Base-by-base conservation (phyloP, 192 early-diverging fungal genomes). In the Coemansia sp. region DNA sequence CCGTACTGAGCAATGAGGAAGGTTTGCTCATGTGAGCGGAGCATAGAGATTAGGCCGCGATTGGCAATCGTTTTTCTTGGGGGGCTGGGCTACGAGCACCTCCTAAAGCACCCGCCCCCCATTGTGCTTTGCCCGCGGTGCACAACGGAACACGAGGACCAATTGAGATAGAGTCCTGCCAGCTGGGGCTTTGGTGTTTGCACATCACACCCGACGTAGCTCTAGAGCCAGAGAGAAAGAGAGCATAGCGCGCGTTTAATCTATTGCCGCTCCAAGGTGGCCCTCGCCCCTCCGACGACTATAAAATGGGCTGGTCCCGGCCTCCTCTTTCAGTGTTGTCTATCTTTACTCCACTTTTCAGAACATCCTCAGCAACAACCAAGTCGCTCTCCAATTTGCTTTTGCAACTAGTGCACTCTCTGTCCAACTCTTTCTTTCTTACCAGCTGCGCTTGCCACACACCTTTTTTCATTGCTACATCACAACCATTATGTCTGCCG, bases 401-500 rank as follows among this genome's bases (percentile, higher is more conserved):
- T 35, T 34, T 7, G 18, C 56, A 58, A n/a, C 56, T 18, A 58
- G 8, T 34, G 13, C 50, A 28, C 6, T 31, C 26, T 26, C 48
- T 26, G 10, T 25, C 0, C 47, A 50, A 3, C 31, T 31, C 31
- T 31, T 31, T 31, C 18, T 41, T 18, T 50, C 23, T 11, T 28
- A 56, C 5, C 56, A 2, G 56, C 3, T 11, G 48, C 48, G 23
- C 48, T 53, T 53, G 26, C 25, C 28, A 16, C 11, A 28, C 14
- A 31, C 28, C 23, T 3, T 25, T 26, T 12, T 13, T 3, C 23
- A 26, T 53, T 2, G 14, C 48, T 13, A 3, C 11, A 28, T 52
- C 31, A 61, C 56, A 42, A 31, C 8, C 9, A 33, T 39, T 56
- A 77, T 79, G 72, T 74, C 72, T 64, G 43, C 71, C 48, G 58